Evolutionary conservation across 2,329 filamentous ascomycete species (phyloP).

Genomic region (Nigrospora oryzae): DNA sequence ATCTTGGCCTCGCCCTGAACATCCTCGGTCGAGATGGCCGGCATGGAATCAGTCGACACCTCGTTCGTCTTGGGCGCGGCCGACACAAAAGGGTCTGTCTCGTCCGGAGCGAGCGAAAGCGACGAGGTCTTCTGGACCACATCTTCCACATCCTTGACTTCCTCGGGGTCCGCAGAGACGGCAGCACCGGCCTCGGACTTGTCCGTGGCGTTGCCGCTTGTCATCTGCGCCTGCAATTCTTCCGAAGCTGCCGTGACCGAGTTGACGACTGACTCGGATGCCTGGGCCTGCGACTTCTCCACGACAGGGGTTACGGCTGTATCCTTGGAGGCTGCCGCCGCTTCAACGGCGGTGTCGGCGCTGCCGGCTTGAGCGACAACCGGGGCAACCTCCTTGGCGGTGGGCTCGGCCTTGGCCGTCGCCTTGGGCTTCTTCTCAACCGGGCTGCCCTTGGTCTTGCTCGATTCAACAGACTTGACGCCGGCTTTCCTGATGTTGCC

Average conservation of each 20-base stretch:
- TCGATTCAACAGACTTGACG: constrained; percentile 13
- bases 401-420: constrained; percentile 7
- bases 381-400: constrained; percentile 15
- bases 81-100: too few species aligned
- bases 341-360: constrained; percentile 5
- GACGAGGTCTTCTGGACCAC: constrained; percentile 8
- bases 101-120: too few species aligned
- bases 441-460: constrained; percentile 10
- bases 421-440: not conserved
- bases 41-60: too few species aligned
- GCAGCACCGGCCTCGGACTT: constrained; percentile 3
- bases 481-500: constrained; percentile 14
- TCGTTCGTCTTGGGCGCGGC: too few species aligned
- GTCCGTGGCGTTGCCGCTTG: not conserved
- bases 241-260: not conserved
- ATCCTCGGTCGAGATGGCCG: too few species aligned
- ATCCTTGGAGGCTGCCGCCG: constrained; percentile 2
- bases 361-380: constrained; percentile 8
- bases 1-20: too few species aligned
- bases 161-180: constrained; percentile 10
- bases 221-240: constrained; percentile 7
- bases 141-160: constrained; percentile 18
- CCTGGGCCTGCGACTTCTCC: constrained; percentile 3
- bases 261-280: constrained; percentile 1
- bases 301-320: constrained; percentile 6